phyloP scores from a whole-genome alignment of 208 protist species.

The Herpetomonas tarakana region DNA sequence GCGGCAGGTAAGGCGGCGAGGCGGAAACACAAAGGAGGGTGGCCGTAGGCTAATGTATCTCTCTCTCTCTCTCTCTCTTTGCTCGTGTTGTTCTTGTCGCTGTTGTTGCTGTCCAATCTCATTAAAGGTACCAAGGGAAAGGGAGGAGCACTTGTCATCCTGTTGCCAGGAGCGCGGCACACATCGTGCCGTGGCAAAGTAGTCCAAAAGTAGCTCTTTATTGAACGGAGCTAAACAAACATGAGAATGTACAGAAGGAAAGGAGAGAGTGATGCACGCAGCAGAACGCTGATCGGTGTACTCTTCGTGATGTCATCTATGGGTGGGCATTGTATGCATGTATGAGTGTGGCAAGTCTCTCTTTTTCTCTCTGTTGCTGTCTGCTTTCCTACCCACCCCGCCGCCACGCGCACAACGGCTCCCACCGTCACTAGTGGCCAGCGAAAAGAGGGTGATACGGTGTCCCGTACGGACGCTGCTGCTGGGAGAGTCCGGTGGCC shows the following conservation, averaged over 20 bases:
- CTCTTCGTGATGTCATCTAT: no score
- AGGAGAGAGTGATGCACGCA: no score
- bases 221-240: background rate
- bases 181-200: no score
- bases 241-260: background rate
- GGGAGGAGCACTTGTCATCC: background rate
- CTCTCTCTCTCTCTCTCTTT: background rate
- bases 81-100: background rate
- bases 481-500: background rate
- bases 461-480: background rate
- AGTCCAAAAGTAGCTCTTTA: background rate
- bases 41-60: background rate
- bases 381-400: background rate
- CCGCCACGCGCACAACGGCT: no score
- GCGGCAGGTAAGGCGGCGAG: no score
- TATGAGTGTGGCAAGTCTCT: no score
- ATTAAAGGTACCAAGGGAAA: conserved; percentile 3
- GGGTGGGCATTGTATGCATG: no score
- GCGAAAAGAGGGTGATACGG: background rate
- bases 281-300: no score
- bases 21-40: no score
- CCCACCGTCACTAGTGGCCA: no score
- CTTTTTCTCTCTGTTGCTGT: background rate
- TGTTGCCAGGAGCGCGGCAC: no score
- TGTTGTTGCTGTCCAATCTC: background rate